A percentile compares a stretch with the other conserved stretches of the same genome.
These are phyloP conservation scores for Bolboschoenus planiculmis DNA, from an alignment of 176 grass and related monocot genomes.

Conservation along the genomic window DNA sequence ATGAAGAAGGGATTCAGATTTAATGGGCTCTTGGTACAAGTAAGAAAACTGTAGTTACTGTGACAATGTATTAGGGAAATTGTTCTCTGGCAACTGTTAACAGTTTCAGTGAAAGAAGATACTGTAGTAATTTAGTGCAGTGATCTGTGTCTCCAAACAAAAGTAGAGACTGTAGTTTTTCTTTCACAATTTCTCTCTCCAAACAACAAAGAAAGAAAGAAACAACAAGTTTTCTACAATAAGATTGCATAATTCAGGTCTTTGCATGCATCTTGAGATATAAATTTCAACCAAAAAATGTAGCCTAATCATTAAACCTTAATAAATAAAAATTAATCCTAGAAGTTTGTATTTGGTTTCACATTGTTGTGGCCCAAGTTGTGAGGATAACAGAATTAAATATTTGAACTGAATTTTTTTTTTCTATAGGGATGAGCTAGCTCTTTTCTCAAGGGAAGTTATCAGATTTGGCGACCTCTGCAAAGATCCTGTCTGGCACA, in stretches of 20 bases:
- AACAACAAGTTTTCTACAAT: not conserved
- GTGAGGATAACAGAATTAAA: not conserved
- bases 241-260: not conserved
- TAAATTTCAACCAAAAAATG: not conserved
- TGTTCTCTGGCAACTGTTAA: not conserved
- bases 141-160: not conserved
- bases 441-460: slow-evolving; percentile 77
- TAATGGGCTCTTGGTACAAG: not conserved
- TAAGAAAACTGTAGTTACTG: not conserved
- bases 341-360: not conserved
- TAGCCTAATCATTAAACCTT: not conserved
- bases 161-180: not conserved
- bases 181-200: not conserved
- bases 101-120: not conserved
- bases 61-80: not conserved
- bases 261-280: not conserved
- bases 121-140: not conserved
- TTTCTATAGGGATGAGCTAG: slow-evolving; percentile 80
- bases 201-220: not conserved
- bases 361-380: not conserved
- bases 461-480: slow-evolving; percentile 86
- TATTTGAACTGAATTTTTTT: not conserved
- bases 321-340: not conserved
- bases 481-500: slow-evolving; percentile 94
- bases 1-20: not conserved